These are phyloP conservation scores for Reutealis trisperma DNA, from an alignment of 345 rosid genomes.

Conservation along the genomic window DNA sequence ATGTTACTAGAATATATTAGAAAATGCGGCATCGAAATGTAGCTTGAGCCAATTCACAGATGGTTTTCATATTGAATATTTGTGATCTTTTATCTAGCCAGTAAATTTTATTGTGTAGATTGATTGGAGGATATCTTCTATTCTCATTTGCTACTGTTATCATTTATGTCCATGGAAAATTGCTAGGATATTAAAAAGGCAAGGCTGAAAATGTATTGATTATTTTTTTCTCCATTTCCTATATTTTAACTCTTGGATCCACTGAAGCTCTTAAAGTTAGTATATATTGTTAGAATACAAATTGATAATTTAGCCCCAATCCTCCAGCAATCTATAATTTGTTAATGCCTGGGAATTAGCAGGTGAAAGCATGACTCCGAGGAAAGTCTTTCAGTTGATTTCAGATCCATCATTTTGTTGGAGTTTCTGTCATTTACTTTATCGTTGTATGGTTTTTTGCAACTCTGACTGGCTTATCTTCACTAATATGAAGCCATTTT, in stretches of 20 bases:
- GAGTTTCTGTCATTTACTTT: neutral
- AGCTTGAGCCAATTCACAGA: neutral
- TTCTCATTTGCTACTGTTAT: neutral
- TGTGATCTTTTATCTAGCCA: neutral
- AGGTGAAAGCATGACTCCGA: neutral
- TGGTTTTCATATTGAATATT: neutral
- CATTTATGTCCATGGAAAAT: neutral
- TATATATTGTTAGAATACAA: neutral
- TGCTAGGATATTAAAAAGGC: neutral
- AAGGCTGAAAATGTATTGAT: too few relatives aligned
- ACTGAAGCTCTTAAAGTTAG: neutral
- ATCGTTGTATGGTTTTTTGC: neutral
- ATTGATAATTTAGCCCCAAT: too few relatives aligned
- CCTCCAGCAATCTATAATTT: neutral
- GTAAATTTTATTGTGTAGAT: neutral
- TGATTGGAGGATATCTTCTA: neutral
- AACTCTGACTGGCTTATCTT: slow-evolving; percentile 1
- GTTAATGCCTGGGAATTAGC: neutral
- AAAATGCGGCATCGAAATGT: neutral
- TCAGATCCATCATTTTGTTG: neutral
- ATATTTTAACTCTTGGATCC: neutral
- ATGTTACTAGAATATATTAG: neutral
- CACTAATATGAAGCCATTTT: neutral
- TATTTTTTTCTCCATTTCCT: neutral
- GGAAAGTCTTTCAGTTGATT: neutral